A percentile compares a stretch with the other conserved stretches of the same genome.
Evolutionary conservation across 805 yeast species (phyloP).

Genomic region (Candida takata): DNA sequence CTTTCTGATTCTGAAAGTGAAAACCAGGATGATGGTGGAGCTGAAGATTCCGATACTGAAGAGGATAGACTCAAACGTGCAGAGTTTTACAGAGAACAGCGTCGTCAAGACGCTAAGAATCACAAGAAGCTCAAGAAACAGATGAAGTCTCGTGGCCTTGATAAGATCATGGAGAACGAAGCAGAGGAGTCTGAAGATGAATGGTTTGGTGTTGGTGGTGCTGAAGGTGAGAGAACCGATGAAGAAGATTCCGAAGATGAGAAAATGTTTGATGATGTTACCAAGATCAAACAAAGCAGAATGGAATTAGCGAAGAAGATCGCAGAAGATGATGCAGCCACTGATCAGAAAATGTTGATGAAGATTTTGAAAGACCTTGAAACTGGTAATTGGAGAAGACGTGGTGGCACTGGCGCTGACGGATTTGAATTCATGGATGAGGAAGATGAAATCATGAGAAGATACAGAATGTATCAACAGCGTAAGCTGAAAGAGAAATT

Average conservation of each 20-base stretch:
- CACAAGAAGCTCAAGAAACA: constrained; percentile 35
- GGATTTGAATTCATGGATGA: constrained; percentile 69
- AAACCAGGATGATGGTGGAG: constrained; percentile 21
- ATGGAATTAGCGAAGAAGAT: constrained; percentile 51
- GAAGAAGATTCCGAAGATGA: constrained; percentile 72
- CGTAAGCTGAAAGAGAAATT: constrained; percentile 35
- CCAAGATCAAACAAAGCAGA: constrained; percentile 48
- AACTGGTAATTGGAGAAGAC: constrained; percentile 57
- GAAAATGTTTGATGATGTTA: constrained; percentile 65
- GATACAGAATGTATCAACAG: constrained; percentile 19
- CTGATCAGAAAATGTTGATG: constrained; percentile 58
- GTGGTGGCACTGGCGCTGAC: constrained; percentile 41
- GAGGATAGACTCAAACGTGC: constrained; percentile 16
- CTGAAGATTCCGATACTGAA: constrained; percentile 17
- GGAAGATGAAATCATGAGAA: constrained; percentile 51
- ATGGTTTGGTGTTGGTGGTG: constrained; percentile 77
- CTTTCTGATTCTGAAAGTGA: constrained; percentile 14
- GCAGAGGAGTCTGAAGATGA: constrained; percentile 90
- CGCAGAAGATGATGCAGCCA: constrained; percentile 51
- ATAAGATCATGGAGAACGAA: constrained; percentile 64
- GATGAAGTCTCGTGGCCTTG: constrained; percentile 51
- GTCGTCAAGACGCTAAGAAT: constrained; percentile 19
- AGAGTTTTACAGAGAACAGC: constrained; percentile 17
- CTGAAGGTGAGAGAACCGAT: constrained; percentile 44
- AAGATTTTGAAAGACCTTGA: constrained; percentile 65